A percentile compares a stretch with the other conserved stretches of the same genome.
These are phyloP conservation scores for Calycina marina DNA, from an alignment of 2,329 filamentous ascomycete genomes.

Conservation along the genomic window DNA sequence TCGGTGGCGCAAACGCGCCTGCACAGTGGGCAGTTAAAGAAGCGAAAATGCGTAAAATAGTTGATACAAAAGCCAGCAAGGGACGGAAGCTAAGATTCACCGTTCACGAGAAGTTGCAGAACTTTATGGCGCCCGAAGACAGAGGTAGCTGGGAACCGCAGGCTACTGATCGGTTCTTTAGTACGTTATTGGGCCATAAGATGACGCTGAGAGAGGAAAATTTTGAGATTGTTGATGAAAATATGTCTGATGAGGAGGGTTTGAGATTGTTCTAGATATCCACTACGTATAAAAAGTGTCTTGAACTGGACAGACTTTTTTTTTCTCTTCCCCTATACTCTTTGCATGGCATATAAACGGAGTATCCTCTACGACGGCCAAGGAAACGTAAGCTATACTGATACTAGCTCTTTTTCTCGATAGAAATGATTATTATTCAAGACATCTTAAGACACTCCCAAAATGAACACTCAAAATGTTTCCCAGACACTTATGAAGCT, in stretches of 20 bases:
- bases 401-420: no score
- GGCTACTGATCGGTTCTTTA: conserved; percentile 66
- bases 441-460: no score
- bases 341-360: no score
- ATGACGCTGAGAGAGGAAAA: conserved; percentile 49
- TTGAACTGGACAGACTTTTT: no score
- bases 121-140: conserved; percentile 93
- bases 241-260: conserved; percentile 27
- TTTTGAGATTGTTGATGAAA: conserved; percentile 35
- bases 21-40: conserved; percentile 53
- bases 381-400: no score
- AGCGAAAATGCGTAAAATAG: conserved; percentile 65
- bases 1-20: conserved; percentile 23
- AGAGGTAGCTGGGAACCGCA: conserved; percentile 64
- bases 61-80: conserved; percentile 91
- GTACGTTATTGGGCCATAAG: conserved; percentile 58
- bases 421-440: no score
- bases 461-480: no score
- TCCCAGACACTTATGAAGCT: no score
- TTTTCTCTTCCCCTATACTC: no score
- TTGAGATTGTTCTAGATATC: conserved; percentile 22
- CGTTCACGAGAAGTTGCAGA: conserved; percentile 92
- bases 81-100: conserved; percentile 88
- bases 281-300: no score
- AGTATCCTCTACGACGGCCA: no score